Percentiles rank a stretch among this genome's conserved stretches.
phyloP scores from a whole-genome alignment of 2,329 filamentous ascomycete genomes.

The Monascus ruber region DNA sequence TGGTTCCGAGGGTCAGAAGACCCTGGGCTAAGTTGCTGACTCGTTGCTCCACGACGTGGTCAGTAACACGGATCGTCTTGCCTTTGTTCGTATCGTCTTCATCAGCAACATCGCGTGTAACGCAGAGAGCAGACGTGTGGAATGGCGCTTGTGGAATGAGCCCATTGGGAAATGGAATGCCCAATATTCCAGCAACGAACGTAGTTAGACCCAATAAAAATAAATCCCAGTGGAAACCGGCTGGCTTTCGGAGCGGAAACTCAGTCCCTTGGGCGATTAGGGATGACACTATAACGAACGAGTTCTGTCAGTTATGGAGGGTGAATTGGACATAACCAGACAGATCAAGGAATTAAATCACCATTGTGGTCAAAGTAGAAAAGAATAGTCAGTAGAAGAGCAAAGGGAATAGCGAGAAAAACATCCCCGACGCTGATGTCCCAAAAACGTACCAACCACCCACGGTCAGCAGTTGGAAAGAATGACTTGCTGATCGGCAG shows the following conservation, averaged over 20 bases:
- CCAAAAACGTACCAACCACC: conserved; percentile 77
- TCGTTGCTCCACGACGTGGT: conserved; percentile 56
- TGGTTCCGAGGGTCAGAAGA: conserved; percentile 65
- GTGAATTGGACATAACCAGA: no score
- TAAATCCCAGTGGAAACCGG: conserved; percentile 77
- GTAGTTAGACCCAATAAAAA: conserved; percentile 72
- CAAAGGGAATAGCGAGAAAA: conserved; percentile 80
- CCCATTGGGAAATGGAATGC: conserved; percentile 71
- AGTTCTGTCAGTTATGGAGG: not conserved
- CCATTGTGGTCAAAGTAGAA: conserved; percentile 89
- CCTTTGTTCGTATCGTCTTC: conserved; percentile 50
- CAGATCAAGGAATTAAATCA: conserved; percentile 23
- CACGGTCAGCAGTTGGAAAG: conserved; percentile 59
- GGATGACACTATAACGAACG: conserved; percentile 51
- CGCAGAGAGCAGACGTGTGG: conserved; percentile 67
- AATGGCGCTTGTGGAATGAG: conserved; percentile 76
- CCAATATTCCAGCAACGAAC: conserved; percentile 61
- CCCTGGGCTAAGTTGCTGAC: conserved; percentile 69
- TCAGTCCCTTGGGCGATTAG: conserved; percentile 75
- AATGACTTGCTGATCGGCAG: conserved; percentile 70
- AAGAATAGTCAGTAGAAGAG: conserved; percentile 66
- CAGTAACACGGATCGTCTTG: conserved; percentile 50
- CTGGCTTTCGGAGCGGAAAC: conserved; percentile 68
- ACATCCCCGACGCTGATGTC: conserved; percentile 59
- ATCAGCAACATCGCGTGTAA: conserved; percentile 47